Evolutionary conservation across 2,329 filamentous ascomycete species (phyloP).

Genomic region (Aspergillus sp.): DNA sequence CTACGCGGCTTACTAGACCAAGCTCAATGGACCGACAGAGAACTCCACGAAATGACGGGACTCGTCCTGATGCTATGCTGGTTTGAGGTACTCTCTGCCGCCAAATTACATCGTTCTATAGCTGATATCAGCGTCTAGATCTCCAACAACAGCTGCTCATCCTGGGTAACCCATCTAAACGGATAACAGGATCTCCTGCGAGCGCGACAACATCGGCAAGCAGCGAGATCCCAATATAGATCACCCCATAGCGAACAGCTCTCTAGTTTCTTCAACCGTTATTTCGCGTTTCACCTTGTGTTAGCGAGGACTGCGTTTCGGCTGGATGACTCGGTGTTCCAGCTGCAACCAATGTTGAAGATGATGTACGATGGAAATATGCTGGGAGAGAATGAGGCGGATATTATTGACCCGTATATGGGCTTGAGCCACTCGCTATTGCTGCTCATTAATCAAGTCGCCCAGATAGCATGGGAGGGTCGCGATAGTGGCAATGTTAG

Average conservation of each 20-base stretch:
- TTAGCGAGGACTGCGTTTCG: conserved; percentile 26
- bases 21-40: conserved; percentile 10
- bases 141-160: conserved; percentile 27
- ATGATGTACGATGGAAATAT: too few species aligned
- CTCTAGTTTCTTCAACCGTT: conserved; percentile 24
- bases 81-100: conserved; percentile 16
- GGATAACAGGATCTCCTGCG: conserved; percentile 23
- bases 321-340: conserved; percentile 2
- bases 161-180: conserved; percentile 27
- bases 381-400: not conserved
- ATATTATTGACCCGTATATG: not conserved
- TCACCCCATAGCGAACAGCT: conserved; percentile 20
- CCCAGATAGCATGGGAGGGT: not conserved
- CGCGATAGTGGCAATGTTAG: not conserved
- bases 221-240: too few species aligned
- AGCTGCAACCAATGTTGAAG: too few species aligned
- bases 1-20: not conserved
- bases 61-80: conserved; percentile 29
- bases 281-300: conserved; percentile 30
- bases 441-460: not conserved
- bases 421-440: not conserved
- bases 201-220: not conserved
- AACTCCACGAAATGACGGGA: conserved; percentile 27
- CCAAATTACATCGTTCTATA: accelerated
- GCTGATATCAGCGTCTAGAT: conserved; percentile 9